These are phyloP conservation scores for Atkinsonella texensis DNA, from an alignment of 2,329 filamentous ascomycete genomes.

Conservation along the genomic window DNA sequence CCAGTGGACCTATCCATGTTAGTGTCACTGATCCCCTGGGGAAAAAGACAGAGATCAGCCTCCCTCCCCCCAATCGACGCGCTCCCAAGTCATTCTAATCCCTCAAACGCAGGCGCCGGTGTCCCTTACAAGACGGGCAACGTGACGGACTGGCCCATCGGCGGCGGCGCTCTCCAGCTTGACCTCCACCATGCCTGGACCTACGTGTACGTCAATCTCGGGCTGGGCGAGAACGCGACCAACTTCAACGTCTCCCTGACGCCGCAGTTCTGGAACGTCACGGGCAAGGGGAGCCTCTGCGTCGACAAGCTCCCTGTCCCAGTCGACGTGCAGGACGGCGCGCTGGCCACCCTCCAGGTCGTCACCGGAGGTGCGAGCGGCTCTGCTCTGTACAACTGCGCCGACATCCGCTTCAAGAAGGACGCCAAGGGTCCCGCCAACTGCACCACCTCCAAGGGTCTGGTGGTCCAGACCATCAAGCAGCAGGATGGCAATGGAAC, in stretches of 20 bases:
- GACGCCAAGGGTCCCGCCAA: constrained; percentile 32
- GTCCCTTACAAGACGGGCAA: constrained; percentile 32
- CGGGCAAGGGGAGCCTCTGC: constrained; percentile 53
- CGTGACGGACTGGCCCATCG: constrained; percentile 41
- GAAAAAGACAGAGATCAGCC: too few species aligned
- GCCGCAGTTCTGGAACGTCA: constrained; percentile 44
- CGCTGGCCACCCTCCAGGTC: constrained; percentile 56
- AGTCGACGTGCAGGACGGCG: constrained; percentile 44
- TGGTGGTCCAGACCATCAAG: constrained; percentile 27
- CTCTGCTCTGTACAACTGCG: constrained; percentile 61
- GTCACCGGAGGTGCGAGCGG: constrained; percentile 47
- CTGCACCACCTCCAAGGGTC: constrained; percentile 23
- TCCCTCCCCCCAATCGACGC: too few species aligned
- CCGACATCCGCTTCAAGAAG: constrained; percentile 56
- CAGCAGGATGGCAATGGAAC: constrained; percentile 14
- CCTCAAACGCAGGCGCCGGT: constrained; percentile 28
- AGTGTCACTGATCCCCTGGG: too few species aligned
- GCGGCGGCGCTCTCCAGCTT: constrained; percentile 34
- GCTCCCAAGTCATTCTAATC: too few species aligned
- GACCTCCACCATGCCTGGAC: constrained; percentile 39
- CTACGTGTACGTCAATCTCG: constrained; percentile 43
- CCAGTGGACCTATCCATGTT: constrained; percentile 42
- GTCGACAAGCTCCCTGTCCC: constrained; percentile 46
- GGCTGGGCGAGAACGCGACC: constrained; percentile 35
- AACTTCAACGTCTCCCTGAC: constrained; percentile 61